These are phyloP conservation scores for Pulveroboletus sp. DNA, from an alignment of 768 basidiomycete species.

Conservation along the genomic window DNA sequence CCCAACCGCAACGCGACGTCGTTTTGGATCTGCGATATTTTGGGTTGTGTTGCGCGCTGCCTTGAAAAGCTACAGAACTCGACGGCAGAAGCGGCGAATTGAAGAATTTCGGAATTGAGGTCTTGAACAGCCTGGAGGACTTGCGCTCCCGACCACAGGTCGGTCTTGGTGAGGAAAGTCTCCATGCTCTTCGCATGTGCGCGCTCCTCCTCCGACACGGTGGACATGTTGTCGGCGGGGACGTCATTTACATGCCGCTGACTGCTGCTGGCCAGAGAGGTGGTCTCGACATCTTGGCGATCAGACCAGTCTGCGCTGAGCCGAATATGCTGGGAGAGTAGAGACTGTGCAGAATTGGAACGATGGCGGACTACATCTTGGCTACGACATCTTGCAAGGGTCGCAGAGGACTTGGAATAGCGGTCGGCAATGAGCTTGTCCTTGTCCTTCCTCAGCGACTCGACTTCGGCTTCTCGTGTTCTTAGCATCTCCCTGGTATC, in stretches of 20 bases:
- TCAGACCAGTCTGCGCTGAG: conserved; percentile 33
- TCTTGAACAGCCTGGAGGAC: conserved; percentile 76
- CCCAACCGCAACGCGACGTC: conserved; percentile 64
- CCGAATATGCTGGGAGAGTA: conserved; percentile 28
- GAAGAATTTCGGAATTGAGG: conserved; percentile 76
- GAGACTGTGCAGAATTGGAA: conserved; percentile 29
- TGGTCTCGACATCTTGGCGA: conserved; percentile 13
- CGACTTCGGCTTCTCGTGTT: conserved; percentile 56
- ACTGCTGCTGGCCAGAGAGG: conserved; percentile 11
- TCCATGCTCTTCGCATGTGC: conserved; percentile 58
- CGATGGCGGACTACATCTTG: conserved; percentile 23
- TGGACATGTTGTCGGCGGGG: conserved; percentile 25
- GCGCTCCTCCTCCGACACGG: conserved; percentile 46
- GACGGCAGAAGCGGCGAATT: conserved; percentile 70
- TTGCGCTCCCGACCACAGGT: conserved; percentile 71
- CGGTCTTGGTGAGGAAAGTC: conserved; percentile 67
- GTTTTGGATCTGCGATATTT: conserved; percentile 48
- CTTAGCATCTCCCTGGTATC: conserved; percentile 60
- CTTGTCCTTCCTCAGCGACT: conserved; percentile 42
- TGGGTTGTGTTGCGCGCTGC: conserved; percentile 36
- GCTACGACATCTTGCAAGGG: conserved; percentile 28
- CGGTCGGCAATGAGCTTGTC: conserved; percentile 28
- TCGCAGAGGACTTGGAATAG: conserved; percentile 15
- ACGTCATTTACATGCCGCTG: conserved; percentile 14
- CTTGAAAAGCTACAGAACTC: conserved; percentile 57